Conservation (phyloP, 2,329 filamentous ascomycete genomes). For the Exophiala sp. region DNA sequence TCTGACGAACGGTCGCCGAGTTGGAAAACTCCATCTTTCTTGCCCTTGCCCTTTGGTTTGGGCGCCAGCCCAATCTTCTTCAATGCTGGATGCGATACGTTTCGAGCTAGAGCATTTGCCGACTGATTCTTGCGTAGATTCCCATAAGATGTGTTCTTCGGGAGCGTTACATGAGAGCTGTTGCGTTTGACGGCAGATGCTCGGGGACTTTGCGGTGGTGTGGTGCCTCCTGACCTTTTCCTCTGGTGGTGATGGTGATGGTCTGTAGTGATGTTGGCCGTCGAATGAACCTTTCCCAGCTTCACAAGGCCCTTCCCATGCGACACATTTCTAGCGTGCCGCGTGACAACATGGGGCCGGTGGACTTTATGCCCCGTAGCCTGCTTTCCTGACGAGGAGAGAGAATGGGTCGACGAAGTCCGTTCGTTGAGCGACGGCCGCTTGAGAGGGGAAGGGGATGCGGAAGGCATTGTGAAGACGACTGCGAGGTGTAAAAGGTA, state of each 20-base stretch:
- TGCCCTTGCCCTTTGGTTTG: constrained; percentile 33
- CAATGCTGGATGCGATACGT: constrained; percentile 34
- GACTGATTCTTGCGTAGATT: constrained; percentile 45
- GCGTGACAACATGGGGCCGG: constrained; percentile 40
- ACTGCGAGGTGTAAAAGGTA: not conserved
- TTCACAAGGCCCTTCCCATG: constrained; percentile 42
- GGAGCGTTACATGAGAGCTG: constrained; percentile 34
- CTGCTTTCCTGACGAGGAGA: constrained; percentile 27
- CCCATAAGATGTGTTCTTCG: constrained; percentile 32
- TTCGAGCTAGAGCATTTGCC: constrained; percentile 38
- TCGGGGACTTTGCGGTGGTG: constrained; percentile 40
- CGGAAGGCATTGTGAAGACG: constrained; percentile 26
- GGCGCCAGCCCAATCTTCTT: constrained; percentile 37
- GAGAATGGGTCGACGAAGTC: constrained; percentile 24
- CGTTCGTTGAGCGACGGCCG: constrained; percentile 26
- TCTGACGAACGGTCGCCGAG: constrained; percentile 39
- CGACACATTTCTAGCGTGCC: constrained; percentile 40
- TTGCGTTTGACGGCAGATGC: constrained; percentile 37
- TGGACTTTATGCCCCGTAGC: constrained; percentile 33
- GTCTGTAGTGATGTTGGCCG: constrained; percentile 33
- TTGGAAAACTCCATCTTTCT: constrained; percentile 43
- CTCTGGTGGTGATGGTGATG: constrained; percentile 42
- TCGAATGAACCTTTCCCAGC: constrained; percentile 35
- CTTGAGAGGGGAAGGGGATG: constrained; percentile 28
- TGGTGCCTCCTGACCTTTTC: constrained; percentile 41